Percentiles rank a stretch among this genome's conserved stretches.
phyloP scores from a whole-genome alignment of 2,329 filamentous ascomycete genomes.

The Colletotrichum phormii region DNA sequence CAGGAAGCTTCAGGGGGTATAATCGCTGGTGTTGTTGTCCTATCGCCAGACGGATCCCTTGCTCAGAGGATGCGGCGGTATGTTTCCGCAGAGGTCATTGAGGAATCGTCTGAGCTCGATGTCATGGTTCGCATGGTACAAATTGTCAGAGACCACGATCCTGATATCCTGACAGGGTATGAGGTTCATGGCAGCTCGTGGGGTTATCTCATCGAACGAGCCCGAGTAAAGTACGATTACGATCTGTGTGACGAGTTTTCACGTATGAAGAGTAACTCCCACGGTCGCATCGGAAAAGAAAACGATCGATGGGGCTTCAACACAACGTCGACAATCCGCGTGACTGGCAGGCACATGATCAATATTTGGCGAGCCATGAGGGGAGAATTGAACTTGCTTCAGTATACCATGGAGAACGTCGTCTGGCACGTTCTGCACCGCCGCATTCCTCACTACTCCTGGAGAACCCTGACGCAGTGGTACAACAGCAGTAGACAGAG shows the following conservation, averaged over 20 bases:
- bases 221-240: slow-evolving; percentile 86
- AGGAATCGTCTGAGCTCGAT: slow-evolving; percentile 85
- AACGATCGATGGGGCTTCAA: slow-evolving; percentile 94
- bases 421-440: slow-evolving; percentile 90
- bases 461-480: slow-evolving; percentile 84
- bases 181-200: slow-evolving; percentile 94
- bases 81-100: slow-evolving; percentile 72
- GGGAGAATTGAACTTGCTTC: slow-evolving; percentile 88
- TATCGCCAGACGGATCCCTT: slow-evolving; percentile 72
- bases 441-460: slow-evolving; percentile 88
- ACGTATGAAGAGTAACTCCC: slow-evolving; percentile 84
- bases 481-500: slow-evolving; percentile 76
- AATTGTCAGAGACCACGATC: slow-evolving; percentile 85
- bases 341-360: slow-evolving; percentile 96
- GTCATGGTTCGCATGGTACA: slow-evolving; percentile 87
- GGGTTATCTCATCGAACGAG: slow-evolving; percentile 95
- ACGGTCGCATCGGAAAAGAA: slow-evolving; percentile 87
- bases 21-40: slow-evolving; percentile 77
- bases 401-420: slow-evolving; percentile 97
- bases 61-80: slow-evolving; percentile 72
- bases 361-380: slow-evolving; percentile 98
- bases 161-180: slow-evolving; percentile 93
- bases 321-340: slow-evolving; percentile 88
- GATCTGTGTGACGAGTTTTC: slow-evolving; percentile 93
- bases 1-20: slow-evolving; percentile 58